Conservation (phyloP, 2,329 filamentous ascomycete species). For the Coniella vitis region DNA sequence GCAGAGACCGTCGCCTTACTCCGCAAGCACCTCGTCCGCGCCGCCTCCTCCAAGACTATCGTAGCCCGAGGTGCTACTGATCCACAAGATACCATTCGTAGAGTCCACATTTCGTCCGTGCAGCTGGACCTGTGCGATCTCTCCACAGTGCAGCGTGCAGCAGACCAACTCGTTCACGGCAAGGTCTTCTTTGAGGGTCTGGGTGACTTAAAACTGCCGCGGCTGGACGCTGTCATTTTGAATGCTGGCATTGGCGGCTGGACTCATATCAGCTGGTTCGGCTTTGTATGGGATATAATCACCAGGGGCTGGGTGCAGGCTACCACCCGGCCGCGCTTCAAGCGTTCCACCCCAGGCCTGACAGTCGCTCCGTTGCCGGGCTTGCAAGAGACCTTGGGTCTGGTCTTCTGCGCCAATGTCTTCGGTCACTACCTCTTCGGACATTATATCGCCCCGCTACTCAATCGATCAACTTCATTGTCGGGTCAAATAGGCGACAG, state of each 20-base stretch:
- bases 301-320: constrained; percentile 56
- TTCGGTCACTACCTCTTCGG: constrained; percentile 92
- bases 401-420: constrained; percentile 85
- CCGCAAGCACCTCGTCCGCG: constrained; percentile 51
- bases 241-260: constrained; percentile 89
- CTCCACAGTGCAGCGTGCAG: constrained; percentile 40
- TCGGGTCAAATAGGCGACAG: constrained; percentile 19
- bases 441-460: constrained; percentile 70
- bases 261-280: constrained; percentile 66
- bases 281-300: constrained; percentile 47
- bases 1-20: constrained; percentile 62
- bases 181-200: constrained; percentile 36
- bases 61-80: constrained; percentile 31
- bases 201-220: constrained; percentile 49
- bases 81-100: constrained; percentile 35
- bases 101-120: constrained; percentile 52
- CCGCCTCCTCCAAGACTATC: constrained; percentile 34
- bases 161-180: constrained; percentile 38
- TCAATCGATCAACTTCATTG: constrained; percentile 38
- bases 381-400: constrained; percentile 53
- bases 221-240: constrained; percentile 71
- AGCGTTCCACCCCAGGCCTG: constrained; percentile 49
- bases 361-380: constrained; percentile 38
- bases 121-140: constrained; percentile 57
- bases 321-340: constrained; percentile 73